Evolutionary conservation across 768 basidiomycete species (phyloP).

Genomic region (Rhizopogon vesiculosus): DNA sequence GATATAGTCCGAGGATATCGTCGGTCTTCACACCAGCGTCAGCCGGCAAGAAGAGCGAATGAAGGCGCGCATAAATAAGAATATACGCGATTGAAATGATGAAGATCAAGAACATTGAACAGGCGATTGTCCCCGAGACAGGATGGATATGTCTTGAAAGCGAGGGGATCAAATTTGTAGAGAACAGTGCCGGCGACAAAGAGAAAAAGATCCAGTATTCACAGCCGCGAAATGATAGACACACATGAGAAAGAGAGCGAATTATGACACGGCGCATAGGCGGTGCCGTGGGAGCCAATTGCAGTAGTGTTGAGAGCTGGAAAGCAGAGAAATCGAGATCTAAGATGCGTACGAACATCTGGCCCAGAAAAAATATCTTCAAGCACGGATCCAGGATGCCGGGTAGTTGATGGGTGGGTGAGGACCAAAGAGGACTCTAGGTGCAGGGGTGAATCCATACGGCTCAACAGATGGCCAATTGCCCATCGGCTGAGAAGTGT

Average conservation of each 20-base stretch:
- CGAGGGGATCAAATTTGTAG: conserved; percentile 22
- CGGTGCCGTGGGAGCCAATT: conserved; percentile 26
- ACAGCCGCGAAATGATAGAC: conserved; percentile 29
- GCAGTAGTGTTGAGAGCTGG: conserved; percentile 23
- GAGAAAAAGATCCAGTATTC: conserved; percentile 29
- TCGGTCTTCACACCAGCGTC: conserved; percentile 12
- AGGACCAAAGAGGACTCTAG: conserved; percentile 40
- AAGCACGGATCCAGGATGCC: conserved; percentile 47
- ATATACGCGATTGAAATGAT: conserved; percentile 24
- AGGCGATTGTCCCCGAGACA: conserved; percentile 43
- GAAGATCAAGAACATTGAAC: conserved; percentile 19
- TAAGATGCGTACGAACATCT: conserved; percentile 13
- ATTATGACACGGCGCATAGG: conserved; percentile 32
- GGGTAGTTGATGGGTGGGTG: conserved; percentile 40
- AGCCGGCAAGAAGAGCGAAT: conserved; percentile 6
- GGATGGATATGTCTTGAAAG: conserved; percentile 62
- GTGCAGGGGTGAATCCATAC: conserved; percentile 31
- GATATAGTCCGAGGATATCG: conserved; percentile 28
- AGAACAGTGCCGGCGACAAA: conserved; percentile 14
- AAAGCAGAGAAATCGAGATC: conserved; percentile 21
- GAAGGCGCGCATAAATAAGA: conserved; percentile 23
- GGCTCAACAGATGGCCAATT: conserved; percentile 41
- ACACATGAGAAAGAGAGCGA: conserved; percentile 35
- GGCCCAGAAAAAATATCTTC: conserved; percentile 19
- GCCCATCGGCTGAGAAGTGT: conserved; percentile 30